phyloP scores from a whole-genome alignment of 2,329 filamentous ascomycete species.

The Huntiella savannae region DNA sequence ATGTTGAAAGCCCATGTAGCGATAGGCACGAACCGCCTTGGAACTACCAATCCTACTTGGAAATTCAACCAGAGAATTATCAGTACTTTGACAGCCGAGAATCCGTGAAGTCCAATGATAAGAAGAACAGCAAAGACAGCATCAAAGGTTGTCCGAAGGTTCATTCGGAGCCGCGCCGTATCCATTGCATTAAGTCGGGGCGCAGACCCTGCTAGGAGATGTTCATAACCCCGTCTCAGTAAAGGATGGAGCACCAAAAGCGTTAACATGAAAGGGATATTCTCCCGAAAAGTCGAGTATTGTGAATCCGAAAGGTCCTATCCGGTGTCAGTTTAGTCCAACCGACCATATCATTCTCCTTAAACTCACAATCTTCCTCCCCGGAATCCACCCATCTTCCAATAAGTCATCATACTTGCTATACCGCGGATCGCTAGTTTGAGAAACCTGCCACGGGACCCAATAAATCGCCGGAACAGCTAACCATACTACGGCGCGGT shows the following conservation, averaged over 20 bases:
- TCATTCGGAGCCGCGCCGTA: slow-evolving; percentile 41
- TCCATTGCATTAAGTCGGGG: slow-evolving; percentile 27
- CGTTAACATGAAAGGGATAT: slow-evolving; percentile 60
- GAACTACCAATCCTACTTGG: slow-evolving; percentile 52
- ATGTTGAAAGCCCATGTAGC: slow-evolving; percentile 87
- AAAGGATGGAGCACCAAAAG: slow-evolving; percentile 66
- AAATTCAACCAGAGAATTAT: slow-evolving; percentile 68
- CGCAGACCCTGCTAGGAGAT: slow-evolving; percentile 15
- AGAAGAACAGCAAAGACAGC: slow-evolving; percentile 64
- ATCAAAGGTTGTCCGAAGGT: slow-evolving; percentile 48
- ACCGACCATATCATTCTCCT: slow-evolving; percentile 7
- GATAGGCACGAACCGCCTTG: slow-evolving; percentile 48
- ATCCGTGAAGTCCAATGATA: slow-evolving; percentile 60
- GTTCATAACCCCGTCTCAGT: slow-evolving; percentile 52
- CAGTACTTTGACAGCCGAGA: slow-evolving; percentile 69
- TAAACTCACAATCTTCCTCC: slow-evolving; percentile 59
- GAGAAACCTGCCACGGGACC: slow-evolving; percentile 68
- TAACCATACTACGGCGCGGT: slow-evolving; percentile 48
- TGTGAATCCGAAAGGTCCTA: slow-evolving; percentile 81
- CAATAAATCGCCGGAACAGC: slow-evolving; percentile 79
- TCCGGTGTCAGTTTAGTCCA: background rate
- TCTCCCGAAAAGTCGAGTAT: slow-evolving; percentile 68
- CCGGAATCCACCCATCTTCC: slow-evolving; percentile 74
- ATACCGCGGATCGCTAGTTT: slow-evolving; percentile 64
- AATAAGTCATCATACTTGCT: slow-evolving; percentile 51